phyloP scores from a whole-genome alignment of 345 rosid species.

The Carallia pectinifolia region DNA sequence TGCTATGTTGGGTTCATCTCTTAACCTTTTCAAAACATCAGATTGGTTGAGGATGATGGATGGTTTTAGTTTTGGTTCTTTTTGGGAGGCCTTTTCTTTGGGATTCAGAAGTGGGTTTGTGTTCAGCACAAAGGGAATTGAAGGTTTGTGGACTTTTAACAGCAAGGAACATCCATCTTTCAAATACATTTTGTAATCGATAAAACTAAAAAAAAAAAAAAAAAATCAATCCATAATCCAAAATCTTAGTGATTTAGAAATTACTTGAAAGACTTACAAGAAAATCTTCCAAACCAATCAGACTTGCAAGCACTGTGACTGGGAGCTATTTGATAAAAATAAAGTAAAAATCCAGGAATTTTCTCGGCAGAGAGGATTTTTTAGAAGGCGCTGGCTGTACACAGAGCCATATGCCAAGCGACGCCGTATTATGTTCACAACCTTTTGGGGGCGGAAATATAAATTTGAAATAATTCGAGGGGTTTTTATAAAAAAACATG shows the following conservation, averaged over 20 bases:
- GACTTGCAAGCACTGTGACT: no score
- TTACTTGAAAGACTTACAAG: not conserved
- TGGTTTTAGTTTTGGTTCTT: constrained; percentile 20
- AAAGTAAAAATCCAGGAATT: not conserved
- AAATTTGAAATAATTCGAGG: not conserved
- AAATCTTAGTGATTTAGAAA: not conserved
- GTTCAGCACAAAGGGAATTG: constrained; percentile 25
- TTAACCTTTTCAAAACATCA: constrained; percentile 49
- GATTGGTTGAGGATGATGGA: constrained; percentile 36
- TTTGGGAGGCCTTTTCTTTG: constrained; percentile 17
- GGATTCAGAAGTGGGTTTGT: constrained; percentile 23
- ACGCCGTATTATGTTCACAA: not conserved
- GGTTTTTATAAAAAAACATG: not conserved
- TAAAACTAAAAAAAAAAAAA: not conserved
- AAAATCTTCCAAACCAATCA: not conserved
- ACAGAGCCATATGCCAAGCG: not conserved
- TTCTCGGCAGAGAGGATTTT: not conserved
- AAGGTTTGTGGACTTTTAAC: constrained; percentile 23
- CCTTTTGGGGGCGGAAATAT: not conserved
- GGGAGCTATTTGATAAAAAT: not conserved
- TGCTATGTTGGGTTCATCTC: constrained; percentile 41
- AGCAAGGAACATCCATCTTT: constrained; percentile 26
- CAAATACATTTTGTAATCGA: constrained; percentile 20
- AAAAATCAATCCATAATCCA: not conserved
- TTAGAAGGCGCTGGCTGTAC: not conserved